phyloP scores from a whole-genome alignment of 2,329 filamentous ascomycete species.

The Botryosphaeria dothidea region DNA sequence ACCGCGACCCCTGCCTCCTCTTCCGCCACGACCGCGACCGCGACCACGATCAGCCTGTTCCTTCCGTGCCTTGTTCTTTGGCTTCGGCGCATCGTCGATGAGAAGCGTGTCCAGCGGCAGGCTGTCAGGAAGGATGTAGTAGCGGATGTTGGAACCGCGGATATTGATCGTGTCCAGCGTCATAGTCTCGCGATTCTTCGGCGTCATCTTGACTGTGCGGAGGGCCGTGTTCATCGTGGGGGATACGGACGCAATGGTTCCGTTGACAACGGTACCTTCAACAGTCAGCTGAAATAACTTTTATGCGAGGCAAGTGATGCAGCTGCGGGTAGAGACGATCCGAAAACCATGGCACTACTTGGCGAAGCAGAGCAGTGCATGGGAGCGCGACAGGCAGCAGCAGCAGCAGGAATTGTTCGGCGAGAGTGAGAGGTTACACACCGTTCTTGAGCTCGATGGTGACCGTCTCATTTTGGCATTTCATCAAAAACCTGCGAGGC shows the following conservation, averaged over 20 bases:
- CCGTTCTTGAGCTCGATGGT: conserved; percentile 99
- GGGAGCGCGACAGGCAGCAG: background rate
- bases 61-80: conserved; percentile 99
- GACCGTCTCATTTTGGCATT: conserved; percentile 97
- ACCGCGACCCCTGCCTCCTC: conserved; percentile 45
- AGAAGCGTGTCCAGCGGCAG: conserved; percentile 92
- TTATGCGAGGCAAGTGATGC: background rate
- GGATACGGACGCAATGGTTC: conserved; percentile 94
- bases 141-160: conserved; percentile 91
- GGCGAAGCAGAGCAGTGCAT: too few species aligned
- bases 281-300: background rate
- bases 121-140: conserved; percentile 94
- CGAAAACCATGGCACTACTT: too few species aligned
- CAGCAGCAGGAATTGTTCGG: background rate
- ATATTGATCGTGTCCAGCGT: conserved; percentile 95
- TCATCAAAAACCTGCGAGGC: conserved; percentile 85
- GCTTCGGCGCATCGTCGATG: conserved; percentile 95
- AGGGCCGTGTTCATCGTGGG: conserved; percentile 99
- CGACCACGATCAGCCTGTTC: conserved; percentile 61
- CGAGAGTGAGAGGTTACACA: conserved; percentile 42
- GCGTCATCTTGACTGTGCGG: conserved; percentile 95
- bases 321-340: too few species aligned
- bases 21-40: conserved; percentile 53
- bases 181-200: conserved; percentile 82
- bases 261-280: conserved; percentile 88